phyloP scores from a whole-genome alignment of 805 yeast genomes.

The Metschnikowia picachoensis region DNA sequence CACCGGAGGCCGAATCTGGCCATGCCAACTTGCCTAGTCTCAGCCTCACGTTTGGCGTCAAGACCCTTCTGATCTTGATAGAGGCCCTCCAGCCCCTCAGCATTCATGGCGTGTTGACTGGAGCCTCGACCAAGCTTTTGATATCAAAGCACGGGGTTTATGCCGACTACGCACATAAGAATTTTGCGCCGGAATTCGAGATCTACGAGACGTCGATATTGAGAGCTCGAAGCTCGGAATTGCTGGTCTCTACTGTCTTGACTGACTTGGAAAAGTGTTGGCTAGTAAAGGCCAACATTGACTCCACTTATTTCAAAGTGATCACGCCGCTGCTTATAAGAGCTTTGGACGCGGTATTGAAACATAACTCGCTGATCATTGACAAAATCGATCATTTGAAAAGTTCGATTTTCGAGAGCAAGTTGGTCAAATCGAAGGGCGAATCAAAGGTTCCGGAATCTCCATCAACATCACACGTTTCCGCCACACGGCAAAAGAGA shows the following conservation, averaged over 20 bases:
- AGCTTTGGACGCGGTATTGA: constrained; percentile 17
- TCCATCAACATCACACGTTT: too few relatives aligned
- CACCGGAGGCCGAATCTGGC: too few relatives aligned
- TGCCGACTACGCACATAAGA: constrained; percentile 5
- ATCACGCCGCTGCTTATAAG: constrained; percentile 23
- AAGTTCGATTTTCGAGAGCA: background rate
- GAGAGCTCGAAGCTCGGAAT: constrained; percentile 27
- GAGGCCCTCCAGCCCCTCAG: constrained; percentile 12
- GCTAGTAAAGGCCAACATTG: constrained; percentile 16
- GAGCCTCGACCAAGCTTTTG: constrained; percentile 2
- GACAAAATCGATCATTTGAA: constrained; percentile 10
- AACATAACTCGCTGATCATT: constrained; percentile 4
- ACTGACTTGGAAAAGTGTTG: constrained; percentile 8
- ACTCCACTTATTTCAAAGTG: constrained; percentile 31
- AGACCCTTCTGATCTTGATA: background rate
- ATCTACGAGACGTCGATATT: constrained; percentile 17
- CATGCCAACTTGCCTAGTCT: background rate
- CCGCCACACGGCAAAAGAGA: background rate
- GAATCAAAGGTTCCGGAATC: background rate
- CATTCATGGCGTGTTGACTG: constrained; percentile 4
- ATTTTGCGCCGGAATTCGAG: constrained; percentile 17
- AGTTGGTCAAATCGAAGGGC: background rate
- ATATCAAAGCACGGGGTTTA: background rate
- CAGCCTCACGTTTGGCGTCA: constrained; percentile 2
- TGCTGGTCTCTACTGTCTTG: constrained; percentile 17